Evolutionary conservation across 768 basidiomycete species (phyloP).

Genomic region (Boletus bicolor): DNA sequence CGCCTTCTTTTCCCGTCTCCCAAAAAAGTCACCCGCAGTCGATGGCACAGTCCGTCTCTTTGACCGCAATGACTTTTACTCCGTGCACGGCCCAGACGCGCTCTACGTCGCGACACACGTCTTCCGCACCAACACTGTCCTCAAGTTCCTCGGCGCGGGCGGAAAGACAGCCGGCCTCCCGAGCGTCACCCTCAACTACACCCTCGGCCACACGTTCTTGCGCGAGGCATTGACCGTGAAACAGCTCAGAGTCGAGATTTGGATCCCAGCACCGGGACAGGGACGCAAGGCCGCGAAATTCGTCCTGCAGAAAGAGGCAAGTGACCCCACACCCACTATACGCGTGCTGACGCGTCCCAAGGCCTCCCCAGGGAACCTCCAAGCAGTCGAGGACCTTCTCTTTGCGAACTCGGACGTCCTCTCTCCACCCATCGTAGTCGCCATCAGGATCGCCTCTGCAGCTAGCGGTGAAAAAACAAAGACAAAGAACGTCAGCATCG

Average conservation of each 20-base stretch:
- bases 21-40: slow-evolving; percentile 61
- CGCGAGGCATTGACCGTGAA: slow-evolving; percentile 86
- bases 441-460: slow-evolving; percentile 70
- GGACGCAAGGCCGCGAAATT: slow-evolving; percentile 78
- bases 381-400: slow-evolving; percentile 76
- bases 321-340: slow-evolving; percentile 8
- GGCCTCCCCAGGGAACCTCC: slow-evolving; percentile 76
- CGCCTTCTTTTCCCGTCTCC: slow-evolving; percentile 60
- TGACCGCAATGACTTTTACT: slow-evolving; percentile 79
- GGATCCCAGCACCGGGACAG: slow-evolving; percentile 67
- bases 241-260: slow-evolving; percentile 92
- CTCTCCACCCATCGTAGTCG: slow-evolving; percentile 84
- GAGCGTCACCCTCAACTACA: slow-evolving; percentile 71
- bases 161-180: slow-evolving; percentile 61
- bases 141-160: slow-evolving; percentile 82
- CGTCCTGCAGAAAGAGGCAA: slow-evolving; percentile 74
- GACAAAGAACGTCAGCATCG: slow-evolving; percentile 74
- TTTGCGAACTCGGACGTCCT: slow-evolving; percentile 79
- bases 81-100: slow-evolving; percentile 87
- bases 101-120: slow-evolving; percentile 80
- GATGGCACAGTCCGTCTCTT: slow-evolving; percentile 87
- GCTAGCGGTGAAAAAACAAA: slow-evolving; percentile 54
- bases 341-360: slow-evolving; percentile 28
- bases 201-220: slow-evolving; percentile 76
- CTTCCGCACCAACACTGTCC: slow-evolving; percentile 84